Evolutionary conservation across 345 rosid genomes (phyloP), one percentile per base, ranked within the genome.

Genomic region (Camelina hispida): DNA sequence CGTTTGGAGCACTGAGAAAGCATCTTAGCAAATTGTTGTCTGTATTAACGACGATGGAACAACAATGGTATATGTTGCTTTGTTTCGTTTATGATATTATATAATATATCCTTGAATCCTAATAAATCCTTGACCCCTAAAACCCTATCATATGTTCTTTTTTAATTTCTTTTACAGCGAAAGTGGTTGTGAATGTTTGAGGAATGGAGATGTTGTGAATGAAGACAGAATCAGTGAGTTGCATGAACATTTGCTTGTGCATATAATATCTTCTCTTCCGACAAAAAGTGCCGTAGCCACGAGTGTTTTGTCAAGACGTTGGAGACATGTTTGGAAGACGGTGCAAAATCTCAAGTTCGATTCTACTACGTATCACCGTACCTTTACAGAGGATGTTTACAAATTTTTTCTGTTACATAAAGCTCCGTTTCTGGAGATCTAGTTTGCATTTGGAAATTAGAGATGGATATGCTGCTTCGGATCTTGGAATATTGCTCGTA

Each of bases 311-410:
- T 46, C 50, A 15, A 46, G 6, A n/a, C 50, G 18, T n/a, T 46
- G 50, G 50, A 46, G 17, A 46, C n/a, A 16, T 46, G 17, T 46
- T 15, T 46, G 50, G 50, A 46, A 46, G 50, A 46, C 25, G 62
- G 62, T 68, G 9, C 72, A 52, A 55, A 42, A 54, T 0, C 72
- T 54, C 62, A 53, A 38, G 16, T 68, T 68, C 10, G 23, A 5
- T 4, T 67, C 20, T 15, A 2, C 9, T 28, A 28, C 0, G 1
- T 0, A 42, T 42, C 1, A 4, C 15, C 46, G 1, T 6, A 48
- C 11, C 17, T 17, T 48, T 48, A 0, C 12, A 16, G 53, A 48
- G 22, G 17, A 16, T 48, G 22, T 48, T 48, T 17, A 16, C 53
- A 48, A 22, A 3, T 2, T 4, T 0, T 16, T 48, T 4, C 17